Percentiles rank a stretch among this genome's conserved stretches.
Conservation (phyloP, 2,329 filamentous ascomycete genomes). For the Alternaria arbusti region DNA sequence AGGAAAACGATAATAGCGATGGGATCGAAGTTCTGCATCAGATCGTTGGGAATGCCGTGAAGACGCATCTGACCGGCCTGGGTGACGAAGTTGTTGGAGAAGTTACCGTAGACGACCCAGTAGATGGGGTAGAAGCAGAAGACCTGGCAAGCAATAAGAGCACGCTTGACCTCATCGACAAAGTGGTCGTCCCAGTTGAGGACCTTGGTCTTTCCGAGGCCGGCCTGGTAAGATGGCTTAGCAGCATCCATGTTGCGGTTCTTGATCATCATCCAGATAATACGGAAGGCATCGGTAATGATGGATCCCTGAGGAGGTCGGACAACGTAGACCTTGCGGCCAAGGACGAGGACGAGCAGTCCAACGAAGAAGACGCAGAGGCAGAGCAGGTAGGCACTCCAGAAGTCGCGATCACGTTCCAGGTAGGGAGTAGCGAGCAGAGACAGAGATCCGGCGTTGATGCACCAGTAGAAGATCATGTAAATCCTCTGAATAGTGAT, state of each 20-base stretch:
- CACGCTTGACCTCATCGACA: constrained; percentile 74
- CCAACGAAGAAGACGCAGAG: constrained; percentile 71
- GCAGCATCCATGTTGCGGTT: constrained; percentile 64
- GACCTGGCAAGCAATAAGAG: constrained; percentile 70
- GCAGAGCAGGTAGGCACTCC: constrained; percentile 70
- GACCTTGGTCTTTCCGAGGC: constrained; percentile 54
- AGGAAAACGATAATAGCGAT: constrained; percentile 57
- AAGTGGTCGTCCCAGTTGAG: constrained; percentile 72
- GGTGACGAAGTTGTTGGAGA: constrained; percentile 55
- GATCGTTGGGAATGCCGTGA: constrained; percentile 56
- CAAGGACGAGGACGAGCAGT: constrained; percentile 58
- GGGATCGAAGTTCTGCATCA: constrained; percentile 57
- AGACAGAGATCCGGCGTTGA: constrained; percentile 74
- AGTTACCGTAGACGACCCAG: constrained; percentile 53
- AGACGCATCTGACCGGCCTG: constrained; percentile 53
- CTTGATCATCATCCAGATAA: constrained; percentile 64
- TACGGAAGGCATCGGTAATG: constrained; percentile 60
- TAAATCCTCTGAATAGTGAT: constrained; percentile 58
- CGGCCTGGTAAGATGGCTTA: constrained; percentile 69
- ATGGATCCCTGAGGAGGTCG: constrained; percentile 49
- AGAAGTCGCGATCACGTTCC: constrained; percentile 73
- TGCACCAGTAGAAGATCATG: constrained; percentile 73
- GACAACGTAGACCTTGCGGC: constrained; percentile 47
- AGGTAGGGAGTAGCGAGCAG: constrained; percentile 73
- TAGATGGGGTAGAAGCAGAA: constrained; percentile 61